Evolutionary conservation across 2,329 filamentous ascomycete species (phyloP).

Genomic region (Clathrospora elynae): DNA sequence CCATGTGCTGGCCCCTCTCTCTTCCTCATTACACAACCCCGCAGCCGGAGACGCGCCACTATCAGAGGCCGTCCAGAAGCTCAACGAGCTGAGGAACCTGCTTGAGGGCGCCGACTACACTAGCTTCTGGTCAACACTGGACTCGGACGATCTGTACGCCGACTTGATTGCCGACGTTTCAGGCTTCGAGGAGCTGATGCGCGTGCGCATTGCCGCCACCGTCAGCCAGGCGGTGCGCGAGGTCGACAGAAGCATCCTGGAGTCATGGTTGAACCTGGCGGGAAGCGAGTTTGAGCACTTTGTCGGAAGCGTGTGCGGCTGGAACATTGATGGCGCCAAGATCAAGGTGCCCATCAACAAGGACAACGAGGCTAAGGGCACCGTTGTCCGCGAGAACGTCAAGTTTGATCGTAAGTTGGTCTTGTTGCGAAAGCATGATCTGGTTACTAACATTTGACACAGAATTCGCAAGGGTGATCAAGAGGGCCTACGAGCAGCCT

Average conservation of each 20-base stretch:
- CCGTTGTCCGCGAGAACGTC: constrained; percentile 93
- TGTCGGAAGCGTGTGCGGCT: constrained; percentile 68
- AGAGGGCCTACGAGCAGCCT: constrained; percentile 46
- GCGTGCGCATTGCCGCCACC: constrained; percentile 85
- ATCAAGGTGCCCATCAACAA: constrained; percentile 88
- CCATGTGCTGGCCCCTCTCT: constrained; percentile 69
- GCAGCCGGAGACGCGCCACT: constrained; percentile 69
- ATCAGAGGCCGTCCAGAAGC: constrained; percentile 87
- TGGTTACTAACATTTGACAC: constrained; percentile 17
- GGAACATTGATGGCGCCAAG: constrained; percentile 70
- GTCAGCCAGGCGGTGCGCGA: constrained; percentile 85
- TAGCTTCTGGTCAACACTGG: constrained; percentile 89
- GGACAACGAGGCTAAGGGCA: constrained; percentile 88
- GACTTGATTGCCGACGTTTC: constrained; percentile 92
- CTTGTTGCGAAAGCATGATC: not conserved
- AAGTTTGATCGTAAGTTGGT: constrained; percentile 71
- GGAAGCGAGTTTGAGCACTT: constrained; percentile 57
- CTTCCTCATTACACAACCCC: constrained; percentile 55
- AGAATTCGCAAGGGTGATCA: constrained; percentile 47
- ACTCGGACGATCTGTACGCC: constrained; percentile 93
- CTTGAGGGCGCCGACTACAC: constrained; percentile 90
- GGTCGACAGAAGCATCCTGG: constrained; percentile 59
- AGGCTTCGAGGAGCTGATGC: constrained; percentile 93
- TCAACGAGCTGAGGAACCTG: constrained; percentile 80
- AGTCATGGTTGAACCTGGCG: constrained; percentile 56